These are phyloP conservation scores for Astrocystis sublimbata DNA, from an alignment of 495 filamentous ascomycete species.

Conservation along the genomic window DNA sequence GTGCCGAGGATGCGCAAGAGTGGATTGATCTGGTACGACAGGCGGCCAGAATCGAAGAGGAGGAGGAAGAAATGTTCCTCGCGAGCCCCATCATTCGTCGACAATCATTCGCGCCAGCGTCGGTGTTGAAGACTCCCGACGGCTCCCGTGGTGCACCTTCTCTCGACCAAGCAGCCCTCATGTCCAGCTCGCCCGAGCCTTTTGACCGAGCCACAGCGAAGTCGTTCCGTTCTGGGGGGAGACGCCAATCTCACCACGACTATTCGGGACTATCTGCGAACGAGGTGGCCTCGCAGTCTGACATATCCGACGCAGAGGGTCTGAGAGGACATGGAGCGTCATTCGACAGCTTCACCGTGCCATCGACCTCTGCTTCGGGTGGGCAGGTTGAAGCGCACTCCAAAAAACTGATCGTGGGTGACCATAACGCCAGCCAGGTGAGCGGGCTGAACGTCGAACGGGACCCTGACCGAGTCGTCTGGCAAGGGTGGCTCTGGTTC, in stretches of 20 bases:
- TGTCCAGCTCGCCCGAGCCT: constrained; percentile 69
- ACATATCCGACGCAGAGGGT: constrained; percentile 76
- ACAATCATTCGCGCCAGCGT: constrained; percentile 35
- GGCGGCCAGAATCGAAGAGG: constrained; percentile 80
- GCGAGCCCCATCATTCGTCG: constrained; percentile 55
- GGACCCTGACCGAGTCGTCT: constrained; percentile 75
- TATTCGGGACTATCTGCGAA: constrained; percentile 74
- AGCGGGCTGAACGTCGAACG: constrained; percentile 54
- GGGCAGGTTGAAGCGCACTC: constrained; percentile 22
- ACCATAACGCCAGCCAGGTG: constrained; percentile 58
- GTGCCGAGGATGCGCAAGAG: constrained; percentile 72
- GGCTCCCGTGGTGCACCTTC: constrained; percentile 2
- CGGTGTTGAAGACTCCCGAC: constrained; percentile 13
- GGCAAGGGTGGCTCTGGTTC: constrained; percentile 87
- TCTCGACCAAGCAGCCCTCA: constrained; percentile 37
- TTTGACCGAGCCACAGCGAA: constrained; percentile 37
- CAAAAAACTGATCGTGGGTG: constrained; percentile 31
- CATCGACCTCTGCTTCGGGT: constrained; percentile 38
- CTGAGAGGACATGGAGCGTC: constrained; percentile 43
- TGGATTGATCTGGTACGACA: constrained; percentile 84
- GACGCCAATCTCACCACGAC: constrained; percentile 58
- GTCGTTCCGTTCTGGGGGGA: constrained; percentile 38
- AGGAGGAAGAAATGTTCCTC: constrained; percentile 77
- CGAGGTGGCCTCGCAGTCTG: constrained; percentile 85
- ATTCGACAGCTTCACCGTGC: constrained; percentile 44